phyloP scores from a whole-genome alignment of 345 rosid species.

The Hibiscus syriacus region DNA sequence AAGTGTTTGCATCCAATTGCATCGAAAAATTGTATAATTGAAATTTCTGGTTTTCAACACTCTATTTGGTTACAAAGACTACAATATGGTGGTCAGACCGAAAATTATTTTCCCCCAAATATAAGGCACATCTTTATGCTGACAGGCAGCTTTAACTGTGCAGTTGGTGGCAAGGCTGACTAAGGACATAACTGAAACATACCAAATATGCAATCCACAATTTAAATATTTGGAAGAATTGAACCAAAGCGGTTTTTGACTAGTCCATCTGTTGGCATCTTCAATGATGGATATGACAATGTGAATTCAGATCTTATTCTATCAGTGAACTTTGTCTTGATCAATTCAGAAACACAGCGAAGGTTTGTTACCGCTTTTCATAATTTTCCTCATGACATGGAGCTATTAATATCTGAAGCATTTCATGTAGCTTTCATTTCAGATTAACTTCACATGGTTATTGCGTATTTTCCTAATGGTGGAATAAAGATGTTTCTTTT shows the following conservation, averaged over 20 bases:
- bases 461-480: neutral
- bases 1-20: neutral
- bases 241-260: conserved; percentile 96
- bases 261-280: conserved; percentile 85
- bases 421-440: neutral
- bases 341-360: conserved; percentile 65
- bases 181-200: conserved; percentile 80
- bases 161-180: conserved; percentile 86
- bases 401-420: neutral
- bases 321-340: conserved; percentile 60
- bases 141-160: conserved; percentile 25
- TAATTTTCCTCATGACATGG: conserved; percentile 21
- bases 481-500: neutral
- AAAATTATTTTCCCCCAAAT: neutral
- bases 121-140: conserved; percentile 15
- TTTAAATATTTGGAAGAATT: conserved; percentile 89
- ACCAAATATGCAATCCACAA: conserved; percentile 77
- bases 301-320: conserved; percentile 92
- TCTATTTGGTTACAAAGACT: neutral
- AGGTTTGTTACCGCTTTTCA: conserved; percentile 45
- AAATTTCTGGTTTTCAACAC: neutral
- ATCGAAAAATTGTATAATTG: neutral
- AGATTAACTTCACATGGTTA: neutral
- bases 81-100: neutral
- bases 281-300: conserved; percentile 92